Evolutionary conservation across 2,329 filamentous ascomycete genomes (phyloP).

Genomic region (Ophiostoma montium): DNA sequence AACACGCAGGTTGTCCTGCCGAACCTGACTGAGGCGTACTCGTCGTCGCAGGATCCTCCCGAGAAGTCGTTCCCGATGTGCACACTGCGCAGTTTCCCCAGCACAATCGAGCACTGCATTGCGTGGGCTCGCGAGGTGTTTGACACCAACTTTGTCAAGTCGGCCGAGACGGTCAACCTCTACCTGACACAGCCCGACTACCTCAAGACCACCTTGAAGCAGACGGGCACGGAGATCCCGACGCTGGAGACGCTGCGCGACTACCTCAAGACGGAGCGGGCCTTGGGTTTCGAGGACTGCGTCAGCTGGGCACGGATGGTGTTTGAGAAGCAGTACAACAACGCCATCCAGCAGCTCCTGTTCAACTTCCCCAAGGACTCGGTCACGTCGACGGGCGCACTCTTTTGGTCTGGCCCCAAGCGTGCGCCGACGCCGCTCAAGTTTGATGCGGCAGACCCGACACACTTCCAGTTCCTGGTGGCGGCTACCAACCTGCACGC

Average conservation of each 20-base stretch:
- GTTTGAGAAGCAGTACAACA: conserved; percentile 95
- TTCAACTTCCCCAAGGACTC: conserved; percentile 97
- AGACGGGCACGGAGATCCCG: conserved; percentile 88
- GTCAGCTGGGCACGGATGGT: conserved; percentile 87
- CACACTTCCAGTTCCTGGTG: conserved; percentile 78
- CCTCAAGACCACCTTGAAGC: conserved; percentile 72
- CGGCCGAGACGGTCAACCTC: conserved; percentile 84
- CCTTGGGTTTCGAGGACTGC: conserved; percentile 86
- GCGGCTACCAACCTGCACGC: conserved; percentile 85
- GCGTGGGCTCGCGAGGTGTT: conserved; percentile 96
- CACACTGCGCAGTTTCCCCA: conserved; percentile 91
- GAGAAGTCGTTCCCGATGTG: conserved; percentile 99
- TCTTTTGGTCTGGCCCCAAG: conserved; percentile 98
- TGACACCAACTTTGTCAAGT: conserved; percentile 84
- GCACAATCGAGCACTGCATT: conserved; percentile 97
- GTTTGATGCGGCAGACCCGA: conserved; percentile 72
- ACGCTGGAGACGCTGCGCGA: conserved; percentile 83
- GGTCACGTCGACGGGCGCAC: conserved; percentile 71
- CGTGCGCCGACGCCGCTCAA: conserved; percentile 83
- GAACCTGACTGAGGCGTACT: conserved; percentile 88
- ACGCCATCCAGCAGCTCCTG: conserved; percentile 86
- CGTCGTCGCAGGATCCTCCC: conserved; percentile 83
- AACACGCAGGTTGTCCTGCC: conserved; percentile 96
- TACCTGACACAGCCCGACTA: conserved; percentile 89
- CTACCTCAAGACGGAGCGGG: conserved; percentile 83